phyloP scores from a whole-genome alignment of 495 filamentous ascomycete species.

The Tuber umbilicatum region DNA sequence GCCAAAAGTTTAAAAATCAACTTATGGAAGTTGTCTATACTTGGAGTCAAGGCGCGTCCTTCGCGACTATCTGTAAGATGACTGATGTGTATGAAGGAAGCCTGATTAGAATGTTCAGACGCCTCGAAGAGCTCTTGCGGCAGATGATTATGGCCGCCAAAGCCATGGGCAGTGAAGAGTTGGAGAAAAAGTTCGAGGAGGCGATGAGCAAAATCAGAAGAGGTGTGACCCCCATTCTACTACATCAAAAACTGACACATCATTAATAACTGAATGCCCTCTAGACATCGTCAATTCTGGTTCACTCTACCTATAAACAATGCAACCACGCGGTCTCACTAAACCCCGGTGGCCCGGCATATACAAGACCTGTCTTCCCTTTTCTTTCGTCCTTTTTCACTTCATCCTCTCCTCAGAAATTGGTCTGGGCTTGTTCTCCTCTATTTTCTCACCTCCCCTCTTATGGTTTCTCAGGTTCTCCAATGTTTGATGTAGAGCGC shows the following conservation, averaged over 20 bases:
- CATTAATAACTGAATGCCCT: background rate
- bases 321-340: background rate
- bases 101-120: constrained; percentile 89
- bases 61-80: constrained; percentile 98
- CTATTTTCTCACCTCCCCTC: background rate
- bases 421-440: background rate
- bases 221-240: constrained; percentile 17
- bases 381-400: background rate
- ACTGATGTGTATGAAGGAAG: constrained; percentile 96
- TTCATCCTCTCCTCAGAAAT: background rate
- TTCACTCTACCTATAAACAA: constrained; percentile 37
- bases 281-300: constrained; percentile 41
- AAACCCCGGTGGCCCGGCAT: background rate
- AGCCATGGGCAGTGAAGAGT: constrained; percentile 93
- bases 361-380: background rate
- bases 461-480: background rate
- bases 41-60: constrained; percentile 87
- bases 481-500: background rate
- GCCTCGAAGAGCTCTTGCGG: constrained; percentile 88
- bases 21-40: constrained; percentile 94
- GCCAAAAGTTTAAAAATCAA: constrained; percentile 77
- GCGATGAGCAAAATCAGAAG: constrained; percentile 75
- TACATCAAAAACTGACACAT: background rate
- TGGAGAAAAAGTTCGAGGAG: constrained; percentile 80
- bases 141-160: constrained; percentile 96